Conservation (phyloP, 2,329 filamentous ascomycete species). For the Diaporthe vexans region DNA sequence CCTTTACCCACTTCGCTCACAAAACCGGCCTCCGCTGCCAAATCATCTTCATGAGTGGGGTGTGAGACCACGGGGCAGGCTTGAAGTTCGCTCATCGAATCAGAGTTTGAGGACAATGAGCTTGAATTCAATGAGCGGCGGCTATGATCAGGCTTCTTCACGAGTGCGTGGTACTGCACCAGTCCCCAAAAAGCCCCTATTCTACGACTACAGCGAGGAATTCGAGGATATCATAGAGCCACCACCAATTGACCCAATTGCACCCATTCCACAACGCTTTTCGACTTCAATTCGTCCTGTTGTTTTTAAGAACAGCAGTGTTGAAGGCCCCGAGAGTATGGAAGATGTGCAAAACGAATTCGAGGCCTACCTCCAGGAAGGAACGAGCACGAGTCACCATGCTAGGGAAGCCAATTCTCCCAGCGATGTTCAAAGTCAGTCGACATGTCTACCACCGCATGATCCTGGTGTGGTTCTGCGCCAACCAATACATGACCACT, state of each 20-base stretch:
- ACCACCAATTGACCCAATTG: conserved; percentile 46
- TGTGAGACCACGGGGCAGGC: conserved; percentile 50
- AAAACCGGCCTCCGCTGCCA: conserved; percentile 51
- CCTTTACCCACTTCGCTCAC: conserved; percentile 41
- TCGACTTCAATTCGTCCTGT: conserved; percentile 22
- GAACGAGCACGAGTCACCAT: conserved; percentile 11
- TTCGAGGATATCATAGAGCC: conserved; percentile 54
- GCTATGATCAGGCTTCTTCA: conserved; percentile 56
- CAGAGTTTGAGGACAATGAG: conserved; percentile 60
- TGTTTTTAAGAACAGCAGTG: background rate
- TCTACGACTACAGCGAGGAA: conserved; percentile 68
- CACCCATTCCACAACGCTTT: conserved; percentile 49
- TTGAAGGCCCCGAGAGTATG: conserved; percentile 2
- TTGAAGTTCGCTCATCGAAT: conserved; percentile 54
- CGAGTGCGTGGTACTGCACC: conserved; percentile 42
- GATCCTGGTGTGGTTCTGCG: background rate
- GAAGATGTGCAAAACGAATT: conserved; percentile 28
- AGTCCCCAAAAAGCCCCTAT: conserved; percentile 54
- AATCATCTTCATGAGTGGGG: conserved; percentile 52
- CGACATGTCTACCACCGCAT: background rate
- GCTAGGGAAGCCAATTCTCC: no score
- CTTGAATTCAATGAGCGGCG: conserved; percentile 64
- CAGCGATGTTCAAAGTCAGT: background rate
- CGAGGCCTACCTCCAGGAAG: conserved; percentile 32
- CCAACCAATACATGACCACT: background rate